Base-by-base conservation (phyloP, 208 protist species). In the Leishmania gerbilli region DNA sequence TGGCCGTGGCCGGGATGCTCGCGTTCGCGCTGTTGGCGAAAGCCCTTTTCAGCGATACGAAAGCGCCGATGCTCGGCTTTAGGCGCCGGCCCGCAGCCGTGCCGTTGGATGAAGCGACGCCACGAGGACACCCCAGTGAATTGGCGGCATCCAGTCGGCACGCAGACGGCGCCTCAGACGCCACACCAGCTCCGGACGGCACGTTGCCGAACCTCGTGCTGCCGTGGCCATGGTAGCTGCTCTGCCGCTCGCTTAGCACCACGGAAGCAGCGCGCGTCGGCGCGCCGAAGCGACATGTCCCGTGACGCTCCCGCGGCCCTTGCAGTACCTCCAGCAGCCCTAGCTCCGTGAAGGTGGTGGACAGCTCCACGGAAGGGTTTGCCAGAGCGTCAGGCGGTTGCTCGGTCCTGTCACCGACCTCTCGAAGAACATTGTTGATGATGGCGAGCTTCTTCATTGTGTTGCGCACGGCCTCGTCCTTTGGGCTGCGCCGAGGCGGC, bases 301-400 rank as follows among this genome's bases (percentile, higher is more conserved):
- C 67, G 58, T 6, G 56, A 58, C 21, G 27, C 55, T 71, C 74
- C 24, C 3, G 58, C 3, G 79, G 47, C 15, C 49, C 79, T 1
- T 77, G 76, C 79, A 83, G 81, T 34, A 82, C 79, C 76, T 82
- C 81, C n/a, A 95, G 74, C 19, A 94, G 75, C 31, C 89, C 89
- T 9, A 95, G 79, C 79, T 95, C 85, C 24, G 86, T 75, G 79
- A 96, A 96, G 24, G 85, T 92, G 27, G 84, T 93, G 74, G 86
- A 89, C 42, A 95, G 80, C 34, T 92, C 74, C 19, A 88, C 79
- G n/a, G 83, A 80, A n/a, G 71, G 62, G 34, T 80, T 77, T 62
- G 78, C 76, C 17, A 85, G 71, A n/a, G 77, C 72, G 47, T 74
- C 55, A 31, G 74, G 55, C 71, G 80, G 84, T 31, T 76, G 74